Evolutionary conservation across 176 grass and related monocot species (phyloP), one percentile per base, ranked within the genome.

Genomic region (Rhipidocladum racemiflorum): DNA sequence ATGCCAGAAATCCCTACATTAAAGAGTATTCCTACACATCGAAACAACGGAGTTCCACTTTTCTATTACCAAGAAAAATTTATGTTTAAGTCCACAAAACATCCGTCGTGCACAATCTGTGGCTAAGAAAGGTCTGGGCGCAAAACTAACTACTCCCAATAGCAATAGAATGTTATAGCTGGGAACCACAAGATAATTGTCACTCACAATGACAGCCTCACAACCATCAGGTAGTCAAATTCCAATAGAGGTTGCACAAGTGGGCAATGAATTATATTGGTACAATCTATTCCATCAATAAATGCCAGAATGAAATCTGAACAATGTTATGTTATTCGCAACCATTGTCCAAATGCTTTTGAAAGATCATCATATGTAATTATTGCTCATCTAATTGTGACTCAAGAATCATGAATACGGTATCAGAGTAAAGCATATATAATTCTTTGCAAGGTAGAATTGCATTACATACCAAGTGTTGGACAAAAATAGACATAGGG

Each of bases 1-100:
- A 93, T 76, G 96, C 92, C 61, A 93, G 82, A 82, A 82, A 90
- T 51, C 96, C 96, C 92, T 98, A 76, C 67, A n/a, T n/a, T n/a
- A 92, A 25, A 64, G 11, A 84, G 73, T 79, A 65, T 2, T 10
- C 12, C 9, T 64, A 67, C n/a, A n/a, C 60, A 80, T 66, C 43
- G 25, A 86, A 54, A 80, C 38, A 62, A 79, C 43, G 30, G 17
- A 43, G 11, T 15, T 20, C 48, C 3, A 60, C 28, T 25, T 64
- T 44, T 57, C 56, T 0, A 21, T 5, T 74, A 57, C 21, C 3
- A 23, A 29, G 1, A 50, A 4, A 12, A 23, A 63, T 25, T 62
- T 5, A 39, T 14, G 60, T 53, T 65, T 15, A 21, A 43, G 28
- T 28, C 54, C 13, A 59, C 27, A 35, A 27, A 61, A 13, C 14